Percentiles rank a stretch among this genome's conserved stretches.
Conservation (phyloP, 2,329 filamentous ascomycete species). For the Pseudogymnoascus sp. region DNA sequence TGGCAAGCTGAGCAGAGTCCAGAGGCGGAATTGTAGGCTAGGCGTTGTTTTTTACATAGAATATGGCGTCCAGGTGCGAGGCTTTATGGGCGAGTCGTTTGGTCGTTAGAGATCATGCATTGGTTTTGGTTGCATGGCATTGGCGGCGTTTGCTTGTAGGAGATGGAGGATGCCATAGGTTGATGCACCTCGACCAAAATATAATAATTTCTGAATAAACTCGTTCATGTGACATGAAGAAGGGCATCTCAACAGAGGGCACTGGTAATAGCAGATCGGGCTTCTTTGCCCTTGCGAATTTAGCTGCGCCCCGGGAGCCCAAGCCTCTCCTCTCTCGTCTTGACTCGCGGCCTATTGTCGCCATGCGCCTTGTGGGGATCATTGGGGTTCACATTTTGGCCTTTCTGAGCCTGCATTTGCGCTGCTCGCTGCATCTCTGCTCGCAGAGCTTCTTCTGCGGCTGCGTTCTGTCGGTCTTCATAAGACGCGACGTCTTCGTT, state of each 20-base stretch:
- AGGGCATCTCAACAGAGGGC: slow-evolving; percentile 17
- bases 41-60: slow-evolving; percentile 7
- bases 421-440: slow-evolving; percentile 17
- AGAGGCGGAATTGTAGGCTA: slow-evolving; percentile 7
- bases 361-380: slow-evolving; percentile 18
- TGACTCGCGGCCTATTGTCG: slow-evolving; percentile 20
- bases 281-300: not conserved
- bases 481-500: slow-evolving; percentile 63
- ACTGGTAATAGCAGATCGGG: not conserved
- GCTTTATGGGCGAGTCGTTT: slow-evolving; percentile 3
- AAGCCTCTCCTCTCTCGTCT: slow-evolving; percentile 31
- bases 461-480: slow-evolving; percentile 51
- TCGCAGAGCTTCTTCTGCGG: slow-evolving; percentile 24
- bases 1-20: not conserved
- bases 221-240: slow-evolving; percentile 39
- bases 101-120: not conserved
- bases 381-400: slow-evolving; percentile 19
- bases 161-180: not conserved
- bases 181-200: not conserved
- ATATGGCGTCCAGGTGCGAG: not conserved
- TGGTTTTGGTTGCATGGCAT: slow-evolving; percentile 7
- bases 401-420: slow-evolving; percentile 19
- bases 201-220: slow-evolving; percentile 30
- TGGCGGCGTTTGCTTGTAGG: slow-evolving; percentile 5
- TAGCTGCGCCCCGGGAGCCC: slow-evolving; percentile 24